Base-by-base conservation (phyloP, 2,329 filamentous ascomycete species). In the Aspergillus sp. region DNA sequence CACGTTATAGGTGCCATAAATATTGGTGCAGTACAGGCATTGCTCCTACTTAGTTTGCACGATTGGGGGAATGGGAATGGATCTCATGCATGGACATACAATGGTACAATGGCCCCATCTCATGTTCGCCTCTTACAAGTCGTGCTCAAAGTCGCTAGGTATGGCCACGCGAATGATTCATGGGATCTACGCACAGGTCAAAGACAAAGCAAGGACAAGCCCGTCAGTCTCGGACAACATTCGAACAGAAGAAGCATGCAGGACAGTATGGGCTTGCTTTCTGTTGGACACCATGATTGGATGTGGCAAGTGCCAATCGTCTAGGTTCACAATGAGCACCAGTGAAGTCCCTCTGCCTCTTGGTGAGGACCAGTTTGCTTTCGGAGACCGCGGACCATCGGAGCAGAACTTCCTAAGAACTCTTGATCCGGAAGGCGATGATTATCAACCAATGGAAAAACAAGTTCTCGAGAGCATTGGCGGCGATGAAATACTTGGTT, bases 81-180 rank as follows among this genome's bases (percentile, higher is more conserved):
- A 14, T 53, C 24, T 53, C 51, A 53, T 32, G 51, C 51, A 4
- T 53, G 51, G 51, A 22, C 24, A 42, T 53, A 53, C 24, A 42
- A 32, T 39, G 51, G 51, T 53, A 6, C 20, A 20, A 20, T 20
- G 31, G 11, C 11, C 11, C 12, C 31, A 4, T 32, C 31, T 32
- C 31, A 0, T 32, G 31, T 32, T 32, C 6, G 12, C 31, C 31
- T 32, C 31, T 12, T 32, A 32, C 31, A 32, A 10, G 12, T 12
- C 12, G 7, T 32, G 31, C 31, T 32, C 3, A 32, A 32, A 32
- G 10, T 32, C 10, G 10, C 1, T 42, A 53, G 51, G 31, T 3
- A 53, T 53, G 51, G 51, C 51, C 7, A 53, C 32, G 18, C 36
- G 51, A 22, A 42, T 53, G 51, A 3, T 29, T 3, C 32, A 42